These are phyloP conservation scores for Torrubiella hemipterigena DNA, from an alignment of 2,329 filamentous ascomycete genomes.

Conservation along the genomic window DNA sequence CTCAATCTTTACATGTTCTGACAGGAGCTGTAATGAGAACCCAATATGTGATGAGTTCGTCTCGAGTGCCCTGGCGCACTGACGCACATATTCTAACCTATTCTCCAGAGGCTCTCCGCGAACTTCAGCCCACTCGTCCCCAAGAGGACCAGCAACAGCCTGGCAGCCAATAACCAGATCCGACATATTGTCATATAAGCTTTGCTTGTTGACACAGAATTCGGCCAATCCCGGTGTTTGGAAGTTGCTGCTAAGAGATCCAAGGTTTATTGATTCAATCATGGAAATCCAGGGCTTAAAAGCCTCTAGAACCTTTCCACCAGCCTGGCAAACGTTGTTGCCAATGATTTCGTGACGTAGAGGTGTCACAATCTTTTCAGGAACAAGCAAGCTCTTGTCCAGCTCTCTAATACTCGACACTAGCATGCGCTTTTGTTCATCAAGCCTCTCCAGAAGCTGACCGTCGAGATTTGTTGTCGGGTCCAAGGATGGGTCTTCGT, in stretches of 20 bases:
- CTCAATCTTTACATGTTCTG: conserved; percentile 61
- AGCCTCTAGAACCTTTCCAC: conserved; percentile 70
- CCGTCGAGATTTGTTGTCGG: conserved; percentile 64
- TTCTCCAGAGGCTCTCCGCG: conserved; percentile 82
- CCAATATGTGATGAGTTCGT: conserved; percentile 78
- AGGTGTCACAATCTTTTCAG: conserved; percentile 72
- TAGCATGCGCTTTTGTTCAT: conserved; percentile 75
- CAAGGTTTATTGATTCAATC: conserved; percentile 85
- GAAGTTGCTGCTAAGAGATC: conserved; percentile 62
- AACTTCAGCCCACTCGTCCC: conserved; percentile 93
- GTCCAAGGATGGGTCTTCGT: conserved; percentile 61
- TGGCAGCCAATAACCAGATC: conserved; percentile 84
- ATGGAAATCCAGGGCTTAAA: conserved; percentile 84
- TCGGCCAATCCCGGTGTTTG: conserved; percentile 79
- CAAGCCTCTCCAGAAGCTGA: conserved; percentile 67
- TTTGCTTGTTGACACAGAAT: conserved; percentile 84
- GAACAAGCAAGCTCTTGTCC: conserved; percentile 67
- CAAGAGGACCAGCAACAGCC: conserved; percentile 78
- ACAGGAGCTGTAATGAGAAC: conserved; percentile 76
- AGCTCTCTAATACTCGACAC: conserved; percentile 77
- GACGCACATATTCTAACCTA: conserved; percentile 67
- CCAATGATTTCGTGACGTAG: conserved; percentile 69
- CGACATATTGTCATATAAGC: conserved; percentile 83
- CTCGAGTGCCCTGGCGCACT: conserved; percentile 69
- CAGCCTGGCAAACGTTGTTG: conserved; percentile 69